Evolutionary conservation across 2,329 filamentous ascomycete genomes (phyloP), one percentile per base, ranked within the genome.

Genomic region (Lecanicillium sp.): DNA sequence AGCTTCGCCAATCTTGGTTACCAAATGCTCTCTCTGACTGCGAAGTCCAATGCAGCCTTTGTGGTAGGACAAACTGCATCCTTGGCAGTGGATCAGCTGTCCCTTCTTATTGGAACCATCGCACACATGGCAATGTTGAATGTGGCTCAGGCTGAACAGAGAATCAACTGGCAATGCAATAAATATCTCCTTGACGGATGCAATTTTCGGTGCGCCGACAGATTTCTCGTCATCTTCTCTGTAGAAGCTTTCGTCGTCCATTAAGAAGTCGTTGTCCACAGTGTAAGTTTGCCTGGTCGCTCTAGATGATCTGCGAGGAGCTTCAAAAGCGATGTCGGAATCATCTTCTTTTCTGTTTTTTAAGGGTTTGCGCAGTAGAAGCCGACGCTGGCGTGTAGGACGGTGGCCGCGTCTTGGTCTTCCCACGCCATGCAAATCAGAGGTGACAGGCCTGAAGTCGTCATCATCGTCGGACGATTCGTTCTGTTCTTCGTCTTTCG

Each of bases 21-120:
- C 87, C 27, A 92, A 65, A 57, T 97, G 92, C n/a, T 95, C 87
- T 44, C 92, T 75, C 11, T 59, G 67, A 37, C 73, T 75, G 36
- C 92, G 77, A 35, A 72, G 68, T 1, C 90, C 88, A 19, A 98
- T 69, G 54, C 92, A 98, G 29, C 64, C 65, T 57, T 85, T 87
- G 61, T 98, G 92, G 49, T 87, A 95, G 0, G 84, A 73, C 34
- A 81, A 69, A 2, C 82, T 87, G 57, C 92, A 98, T 20, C 92
- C 92, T 62, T 98, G 94, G 50, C 92, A 98, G 53, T 82, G 81
- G 25, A 98, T 73, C 17, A 98, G 66, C 29, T 75, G 68, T 1
- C 86, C 87, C 13, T 58, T 61, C n/a, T 65, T 61, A 34, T 62
- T 65, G 4, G 58, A 56, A 11, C 56, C 52, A 14, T 49, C 43